Evolutionary conservation across 75 land plant species (phyloP).

Genomic region (Sequoiadendron giganteum): DNA sequence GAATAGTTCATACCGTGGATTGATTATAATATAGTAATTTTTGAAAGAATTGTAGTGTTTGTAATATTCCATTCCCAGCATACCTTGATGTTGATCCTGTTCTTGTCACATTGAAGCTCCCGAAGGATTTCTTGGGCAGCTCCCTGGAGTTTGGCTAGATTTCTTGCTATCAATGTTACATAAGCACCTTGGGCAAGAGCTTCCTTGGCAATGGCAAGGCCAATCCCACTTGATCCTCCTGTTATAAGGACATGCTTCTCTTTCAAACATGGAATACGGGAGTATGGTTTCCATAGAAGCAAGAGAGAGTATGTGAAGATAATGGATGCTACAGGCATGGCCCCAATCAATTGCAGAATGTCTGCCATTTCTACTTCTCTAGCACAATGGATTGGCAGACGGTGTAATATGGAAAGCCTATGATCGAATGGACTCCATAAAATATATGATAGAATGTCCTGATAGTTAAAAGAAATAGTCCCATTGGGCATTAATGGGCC

Average conservation of each 20-base stretch:
- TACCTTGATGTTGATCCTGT: conserved; percentile 12
- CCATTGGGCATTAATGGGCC: no score
- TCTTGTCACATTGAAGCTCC: background rate
- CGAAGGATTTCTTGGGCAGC: conserved; percentile 5
- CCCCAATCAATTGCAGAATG: background rate
- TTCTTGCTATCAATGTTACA: conserved; percentile 29
- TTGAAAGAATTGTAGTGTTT: no score
- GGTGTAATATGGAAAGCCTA: no score
- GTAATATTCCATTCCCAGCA: background rate
- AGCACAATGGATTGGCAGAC: no score
- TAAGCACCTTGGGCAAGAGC: conserved; percentile 24
- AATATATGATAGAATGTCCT: no score
- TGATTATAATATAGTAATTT: no score
- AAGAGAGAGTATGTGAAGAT: background rate
- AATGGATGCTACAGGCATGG: background rate
- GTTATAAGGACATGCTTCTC: conserved; percentile 41
- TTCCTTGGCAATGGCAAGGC: conserved; percentile 27
- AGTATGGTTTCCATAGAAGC: background rate
- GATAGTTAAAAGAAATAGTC: no score
- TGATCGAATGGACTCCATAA: no score
- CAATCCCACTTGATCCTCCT: conserved; percentile 44
- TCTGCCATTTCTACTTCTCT: background rate
- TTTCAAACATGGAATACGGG: background rate
- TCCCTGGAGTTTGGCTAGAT: background rate
- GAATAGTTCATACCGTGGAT: no score